Evolutionary conservation across 1,284 basidiomycete genomes (phyloP), one percentile per base, ranked within the genome.

Genomic region (Wolfiporia cocos): DNA sequence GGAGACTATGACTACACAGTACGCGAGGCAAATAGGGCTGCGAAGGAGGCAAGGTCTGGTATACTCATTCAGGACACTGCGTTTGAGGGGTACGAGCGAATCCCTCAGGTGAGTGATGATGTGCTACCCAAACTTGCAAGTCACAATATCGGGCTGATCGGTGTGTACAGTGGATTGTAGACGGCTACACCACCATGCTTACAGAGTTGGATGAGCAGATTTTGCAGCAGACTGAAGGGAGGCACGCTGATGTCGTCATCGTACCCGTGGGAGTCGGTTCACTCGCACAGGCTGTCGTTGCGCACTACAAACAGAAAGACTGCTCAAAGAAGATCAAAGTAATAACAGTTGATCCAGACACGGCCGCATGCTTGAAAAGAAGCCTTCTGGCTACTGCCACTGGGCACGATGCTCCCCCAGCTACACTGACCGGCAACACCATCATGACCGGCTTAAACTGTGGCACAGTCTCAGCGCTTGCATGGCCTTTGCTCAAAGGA

Each of bases 51-150:
- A 18, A 18, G 19, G n/a, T 34, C 35, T n/a, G 43, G 39, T 20
- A 28, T 46, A 3, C 21, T 46, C 3, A 38, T 42, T 11, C 34
- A 46, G 35, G 44, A 46, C 18, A 42, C 44, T 3, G 44, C 44
- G 2, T 42, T 46, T n/a, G 40, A 28, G 12, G 30, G 28, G 4
- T 46, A 46, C 38, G 32, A 37, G 18, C 39, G 42, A 3, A 38
- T 42, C 5, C 30, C 34, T 4, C 18, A 46, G 44, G 44, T 42
- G 3, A 17, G 36, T 23, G 36, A 63, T 67, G 26, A 12, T 20
- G n/a, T n/a, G n/a, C n/a, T n/a, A n/a, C n/a, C n/a, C n/a, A n/a
- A n/a, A n/a, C n/a, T n/a, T n/a, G n/a, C n/a, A n/a, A n/a, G n/a
- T n/a, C n/a, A n/a, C n/a, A n/a, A n/a, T n/a, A n/a, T n/a, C n/a